phyloP scores from a whole-genome alignment of 345 rosid genomes.

The Hibiscus tridactylites region DNA sequence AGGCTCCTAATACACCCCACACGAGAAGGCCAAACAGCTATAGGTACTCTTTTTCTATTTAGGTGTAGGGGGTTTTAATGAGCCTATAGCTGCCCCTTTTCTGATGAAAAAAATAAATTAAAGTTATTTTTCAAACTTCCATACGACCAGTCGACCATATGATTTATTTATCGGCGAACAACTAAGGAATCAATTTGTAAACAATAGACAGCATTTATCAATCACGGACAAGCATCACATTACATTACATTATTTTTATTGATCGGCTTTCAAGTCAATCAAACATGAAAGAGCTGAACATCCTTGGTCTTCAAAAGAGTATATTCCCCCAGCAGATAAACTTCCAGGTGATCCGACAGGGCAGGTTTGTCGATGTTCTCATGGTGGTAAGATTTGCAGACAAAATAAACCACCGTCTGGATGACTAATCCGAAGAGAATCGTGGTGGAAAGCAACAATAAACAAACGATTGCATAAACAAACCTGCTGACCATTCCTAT shows the following conservation, averaged over 20 bases:
- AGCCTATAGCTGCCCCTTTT: too few relatives aligned
- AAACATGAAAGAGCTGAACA: conserved; percentile 27
- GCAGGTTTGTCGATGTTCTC: conserved; percentile 47
- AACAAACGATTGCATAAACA: conserved; percentile 21
- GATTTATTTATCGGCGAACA: too few relatives aligned
- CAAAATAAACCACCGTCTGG: conserved; percentile 45
- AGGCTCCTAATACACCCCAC: too few relatives aligned
- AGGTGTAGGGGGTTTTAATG: too few relatives aligned
- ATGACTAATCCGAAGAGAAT: conserved; percentile 30
- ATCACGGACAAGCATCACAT: too few relatives aligned
- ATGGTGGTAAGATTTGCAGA: conserved; percentile 54
- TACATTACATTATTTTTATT: background rate
- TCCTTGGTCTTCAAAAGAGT: conserved; percentile 42
- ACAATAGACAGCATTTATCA: too few relatives aligned
- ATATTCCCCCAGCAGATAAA: conserved; percentile 38
- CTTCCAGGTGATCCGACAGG: conserved; percentile 45
- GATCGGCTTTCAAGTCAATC: background rate
- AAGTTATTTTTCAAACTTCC: too few relatives aligned
- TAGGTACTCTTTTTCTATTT: too few relatives aligned
- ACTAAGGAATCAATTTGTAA: too few relatives aligned
- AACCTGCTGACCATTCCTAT: conserved; percentile 16
- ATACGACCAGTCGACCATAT: too few relatives aligned
- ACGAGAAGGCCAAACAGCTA: too few relatives aligned
- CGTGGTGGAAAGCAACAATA: conserved; percentile 25
- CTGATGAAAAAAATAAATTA: too few relatives aligned